Evolutionary conservation across 1,139 yeast genomes (phyloP), one percentile per base, ranked within the genome.

Genomic region (Lodderomyces orthopsilosis): DNA sequence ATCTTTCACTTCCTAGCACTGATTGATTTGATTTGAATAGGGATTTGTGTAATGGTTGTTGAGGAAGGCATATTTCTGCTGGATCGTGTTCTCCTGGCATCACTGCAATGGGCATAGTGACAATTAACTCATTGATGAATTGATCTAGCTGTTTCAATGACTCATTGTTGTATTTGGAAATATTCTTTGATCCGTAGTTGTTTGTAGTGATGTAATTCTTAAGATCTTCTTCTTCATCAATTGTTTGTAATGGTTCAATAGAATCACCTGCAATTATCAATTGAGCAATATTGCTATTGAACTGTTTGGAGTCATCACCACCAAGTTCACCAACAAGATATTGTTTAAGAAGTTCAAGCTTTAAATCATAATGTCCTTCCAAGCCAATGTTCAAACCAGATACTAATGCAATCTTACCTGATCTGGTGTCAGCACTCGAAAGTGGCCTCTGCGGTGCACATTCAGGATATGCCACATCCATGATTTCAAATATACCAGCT

Each of bases 21-120:
- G 65, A 61, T 34, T 73, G 66, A 23, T 81, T 70, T 15, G 65
- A 60, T 6, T 70, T 69, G 56, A 93, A 81, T 46, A 93, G 69
- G 1, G 95, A 84, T 45, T 71, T 73, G 58, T 93, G 96, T 13
- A 93, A 62, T 3, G 95, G 87, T 59, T 87, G 96, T 62, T 93
- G 98, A 0, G 99, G 99, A 48, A 89, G 63, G 44, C 94, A 79
- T 14, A 77, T 68, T 51, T 86, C 95, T 7, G 90, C 82, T 0
- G 97, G 96, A 60, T 93, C 99, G 6, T 71, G 65, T 4, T 68
- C 74, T 4, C 98, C 98, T 0, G 98, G 96, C 82, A 93, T 75
- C 3, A 94, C 59, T 30, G 84, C 77, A 5, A 91, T 80, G 0
- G 94, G 85, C 15, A 89, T 63, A 4, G 84, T 70, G 8, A 73